Percentiles rank a stretch among this genome's conserved stretches.
These are phyloP conservation scores for Dictyophora rubrovolvata DNA, from an alignment of 768 basidiomycete species.

Conservation along the genomic window DNA sequence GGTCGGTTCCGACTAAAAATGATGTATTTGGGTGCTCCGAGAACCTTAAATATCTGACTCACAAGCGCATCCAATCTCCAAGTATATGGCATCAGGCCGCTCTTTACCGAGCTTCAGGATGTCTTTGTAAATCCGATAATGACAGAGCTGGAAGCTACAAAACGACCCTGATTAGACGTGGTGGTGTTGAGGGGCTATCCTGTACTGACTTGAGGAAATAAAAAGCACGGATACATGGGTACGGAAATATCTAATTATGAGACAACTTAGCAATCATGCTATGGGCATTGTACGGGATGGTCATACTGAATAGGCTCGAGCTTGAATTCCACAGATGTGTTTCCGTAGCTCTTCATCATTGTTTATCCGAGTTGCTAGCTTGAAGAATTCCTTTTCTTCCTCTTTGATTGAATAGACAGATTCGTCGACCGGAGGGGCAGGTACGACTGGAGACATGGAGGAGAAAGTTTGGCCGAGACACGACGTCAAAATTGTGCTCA, in stretches of 20 bases:
- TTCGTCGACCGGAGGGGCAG: slow-evolving; percentile 2
- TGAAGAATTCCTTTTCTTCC: slow-evolving; percentile 21
- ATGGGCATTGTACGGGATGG: no score
- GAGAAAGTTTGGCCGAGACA: not conserved
- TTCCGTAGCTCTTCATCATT: slow-evolving; percentile 21
- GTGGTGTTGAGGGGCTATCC: not conserved
- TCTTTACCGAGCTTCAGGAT: slow-evolving; percentile 28
- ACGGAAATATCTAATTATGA: slow-evolving; percentile 18
- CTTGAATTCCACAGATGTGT: slow-evolving; percentile 26
- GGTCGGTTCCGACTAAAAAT: slow-evolving; percentile 11
- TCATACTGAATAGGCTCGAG: slow-evolving; percentile 23
- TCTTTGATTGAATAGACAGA: slow-evolving; percentile 7
- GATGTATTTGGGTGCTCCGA: not conserved
- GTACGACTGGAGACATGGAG: not conserved
- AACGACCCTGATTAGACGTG: not conserved
- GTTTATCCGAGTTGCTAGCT: slow-evolving; percentile 20
- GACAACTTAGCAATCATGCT: not conserved
- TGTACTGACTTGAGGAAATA: slow-evolving; percentile 17
- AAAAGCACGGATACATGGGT: slow-evolving; percentile 20
- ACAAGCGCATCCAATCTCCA: slow-evolving; percentile 41
- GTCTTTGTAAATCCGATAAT: slow-evolving; percentile 13
- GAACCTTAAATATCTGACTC: slow-evolving; percentile 17
- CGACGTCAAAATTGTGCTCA: not conserved
- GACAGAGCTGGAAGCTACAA: slow-evolving; percentile 10
- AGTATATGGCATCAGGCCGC: slow-evolving; percentile 26